Base-by-base conservation (phyloP, 371 early-diverging fungal genomes). In the Mortierella sp. region DNA sequence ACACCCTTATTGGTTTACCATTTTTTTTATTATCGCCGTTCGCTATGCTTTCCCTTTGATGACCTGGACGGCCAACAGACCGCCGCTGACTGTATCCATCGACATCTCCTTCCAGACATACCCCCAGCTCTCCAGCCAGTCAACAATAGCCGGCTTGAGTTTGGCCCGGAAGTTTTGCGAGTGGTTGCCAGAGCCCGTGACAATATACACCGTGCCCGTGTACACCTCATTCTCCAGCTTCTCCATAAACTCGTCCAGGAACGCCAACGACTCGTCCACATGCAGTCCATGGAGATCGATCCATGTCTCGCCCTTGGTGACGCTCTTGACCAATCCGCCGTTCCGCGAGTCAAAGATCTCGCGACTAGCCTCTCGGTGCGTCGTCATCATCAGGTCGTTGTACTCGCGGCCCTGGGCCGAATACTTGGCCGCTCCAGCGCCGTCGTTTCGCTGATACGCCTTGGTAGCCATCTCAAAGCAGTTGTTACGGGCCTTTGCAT, bases 221-320 rank as follows among this genome's bases (percentile, higher is more conserved):
- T 86, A 87, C 74, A 68, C 74, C 79, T 89, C 71, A 16, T 73
- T 81, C 66, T 85, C 80, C n/a, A 89, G 70, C n/a, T 77, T 79
- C n/a, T 83, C 70, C 63, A 91, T 79, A 67, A 89, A 85, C 71
- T 89, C 86, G 40, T 90, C 87, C 64, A 91, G 50, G 50, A 91
- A 86, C 41, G 78, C 85, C 34, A 91, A 52, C 1, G 90, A 89
- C 69, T 92, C 92, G 43, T 90, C 90, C 48, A 89, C 87, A 81
- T 91, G 91, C 29, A 92, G 79, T 2, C 92, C 91, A 82, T 92
- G 92, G 7, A 92, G 79, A 84, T 92, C 92, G 65, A 92, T 85
- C 86, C 88, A 91, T 0, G 90, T 78, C 43, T 83, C 83, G 34
- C 73, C 64, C 45, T 78, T 74, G 45, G 29, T 50, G 2, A 53